Conservation (phyloP, 139 green algal species). For the Chlorella sp. region DNA sequence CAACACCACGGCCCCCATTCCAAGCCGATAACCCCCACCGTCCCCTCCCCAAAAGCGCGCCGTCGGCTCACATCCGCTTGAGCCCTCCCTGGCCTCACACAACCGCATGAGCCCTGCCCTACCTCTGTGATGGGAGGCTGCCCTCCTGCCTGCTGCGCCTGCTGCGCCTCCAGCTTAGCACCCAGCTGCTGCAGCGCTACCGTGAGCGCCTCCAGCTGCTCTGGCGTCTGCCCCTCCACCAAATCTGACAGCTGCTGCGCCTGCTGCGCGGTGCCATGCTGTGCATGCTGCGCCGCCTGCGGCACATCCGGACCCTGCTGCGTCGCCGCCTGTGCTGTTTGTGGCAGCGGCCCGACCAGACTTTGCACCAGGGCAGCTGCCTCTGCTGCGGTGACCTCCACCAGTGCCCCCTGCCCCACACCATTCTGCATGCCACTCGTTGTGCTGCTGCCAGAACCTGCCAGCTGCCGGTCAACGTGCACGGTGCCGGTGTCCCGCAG, state of each 20-base stretch:
- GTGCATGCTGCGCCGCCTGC: not conserved
- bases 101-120: too few species aligned
- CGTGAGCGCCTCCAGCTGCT: slow-evolving; percentile 7
- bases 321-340: not conserved
- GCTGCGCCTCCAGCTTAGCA: not conserved
- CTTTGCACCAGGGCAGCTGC: not conserved
- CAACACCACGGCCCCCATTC: too few species aligned
- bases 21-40: not conserved
- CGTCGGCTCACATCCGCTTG: too few species aligned
- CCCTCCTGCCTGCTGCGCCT: not conserved
- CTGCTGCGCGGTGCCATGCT: not conserved
- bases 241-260: slow-evolving; percentile 7
- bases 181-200: slow-evolving; percentile 24
- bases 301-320: not conserved
- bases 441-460: not conserved
- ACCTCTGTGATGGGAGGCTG: not conserved
- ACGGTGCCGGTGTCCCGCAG: not conserved
- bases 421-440: not conserved
- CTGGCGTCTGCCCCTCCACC: not conserved
- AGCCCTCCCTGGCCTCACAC: too few species aligned
- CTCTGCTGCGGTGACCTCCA: not conserved
- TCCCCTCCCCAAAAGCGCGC: too few species aligned
- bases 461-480: not conserved
- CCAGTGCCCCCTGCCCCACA: not conserved
- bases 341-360: not conserved